phyloP scores from a whole-genome alignment of 169 alveolate species.

The Neospora caninum region DNA sequence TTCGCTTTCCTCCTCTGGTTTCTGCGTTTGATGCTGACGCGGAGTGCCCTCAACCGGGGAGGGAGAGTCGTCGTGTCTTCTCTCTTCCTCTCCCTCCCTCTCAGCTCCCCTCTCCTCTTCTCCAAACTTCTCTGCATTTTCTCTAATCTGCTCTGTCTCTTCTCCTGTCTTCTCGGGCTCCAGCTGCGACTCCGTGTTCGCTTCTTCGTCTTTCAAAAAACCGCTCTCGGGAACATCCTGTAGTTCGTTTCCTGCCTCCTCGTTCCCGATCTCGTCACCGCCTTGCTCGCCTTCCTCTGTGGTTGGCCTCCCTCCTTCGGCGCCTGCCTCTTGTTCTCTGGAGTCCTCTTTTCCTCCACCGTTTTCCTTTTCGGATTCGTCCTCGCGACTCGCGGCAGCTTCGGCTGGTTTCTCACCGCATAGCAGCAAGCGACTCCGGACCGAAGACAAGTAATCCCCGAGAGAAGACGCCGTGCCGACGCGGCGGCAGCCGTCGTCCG shows the following conservation, averaged over 20 bases:
- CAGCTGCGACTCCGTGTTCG: not conserved
- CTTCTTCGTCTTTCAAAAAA: not conserved
- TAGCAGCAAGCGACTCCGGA: not conserved
- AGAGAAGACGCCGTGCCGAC: not conserved
- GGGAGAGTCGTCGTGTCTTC: no score
- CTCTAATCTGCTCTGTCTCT: not conserved
- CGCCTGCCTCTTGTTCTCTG: not conserved
- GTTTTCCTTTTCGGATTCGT: not conserved
- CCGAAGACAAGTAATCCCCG: not conserved
- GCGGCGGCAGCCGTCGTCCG: conserved; percentile 33
- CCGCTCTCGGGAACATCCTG: not conserved
- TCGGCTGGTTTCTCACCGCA: not conserved
- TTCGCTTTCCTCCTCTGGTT: no score
- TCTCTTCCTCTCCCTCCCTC: not conserved
- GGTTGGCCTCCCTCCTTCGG: not conserved
- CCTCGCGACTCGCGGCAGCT: not conserved
- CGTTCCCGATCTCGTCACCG: not conserved
- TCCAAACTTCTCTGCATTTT: not conserved
- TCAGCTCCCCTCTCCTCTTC: not conserved
- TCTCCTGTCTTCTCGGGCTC: not conserved
- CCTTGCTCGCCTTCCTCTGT: not conserved
- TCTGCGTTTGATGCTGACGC: no score
- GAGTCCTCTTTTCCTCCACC: not conserved
- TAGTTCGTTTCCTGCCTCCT: no score
- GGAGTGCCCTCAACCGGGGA: no score